phyloP scores from a whole-genome alignment of 2,329 filamentous ascomycete genomes.

The Arthrobotrys musiformis region DNA sequence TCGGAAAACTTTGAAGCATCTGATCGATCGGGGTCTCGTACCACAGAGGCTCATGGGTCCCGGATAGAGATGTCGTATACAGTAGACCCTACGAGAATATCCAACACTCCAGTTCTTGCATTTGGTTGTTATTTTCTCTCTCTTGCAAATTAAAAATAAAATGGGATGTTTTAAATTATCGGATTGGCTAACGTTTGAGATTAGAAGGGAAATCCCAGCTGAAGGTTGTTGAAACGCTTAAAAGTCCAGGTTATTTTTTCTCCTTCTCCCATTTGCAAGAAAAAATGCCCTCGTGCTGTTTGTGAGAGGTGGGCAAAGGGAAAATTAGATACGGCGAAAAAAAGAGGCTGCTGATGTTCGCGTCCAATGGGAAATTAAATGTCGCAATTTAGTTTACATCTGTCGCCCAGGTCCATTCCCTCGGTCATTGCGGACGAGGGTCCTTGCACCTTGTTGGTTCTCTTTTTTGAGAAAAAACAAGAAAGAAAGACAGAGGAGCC shows the following conservation, averaged over 20 bases:
- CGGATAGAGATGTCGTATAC: background rate
- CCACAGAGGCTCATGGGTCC: background rate
- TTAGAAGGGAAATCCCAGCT: constrained; percentile 20
- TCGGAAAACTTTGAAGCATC: background rate
- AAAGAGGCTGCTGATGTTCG: constrained; percentile 32
- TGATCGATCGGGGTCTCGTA: background rate
- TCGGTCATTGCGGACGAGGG: constrained; percentile 30
- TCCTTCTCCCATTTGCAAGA: no score
- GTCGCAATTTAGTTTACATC: constrained; percentile 52
- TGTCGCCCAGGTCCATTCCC: constrained; percentile 14
- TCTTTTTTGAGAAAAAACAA: no score
- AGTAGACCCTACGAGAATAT: background rate
- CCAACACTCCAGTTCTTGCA: background rate
- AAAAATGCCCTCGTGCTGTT: constrained; percentile 15
- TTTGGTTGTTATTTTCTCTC: background rate
- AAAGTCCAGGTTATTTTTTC: constrained; percentile 25
- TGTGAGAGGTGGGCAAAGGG: constrained; percentile 17
- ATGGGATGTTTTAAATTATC: constrained; percentile 20
- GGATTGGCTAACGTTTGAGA: constrained; percentile 28
- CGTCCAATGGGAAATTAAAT: constrained; percentile 56
- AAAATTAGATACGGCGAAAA: constrained; percentile 17
- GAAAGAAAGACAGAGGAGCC: constrained; percentile 31
- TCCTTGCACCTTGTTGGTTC: constrained; percentile 29
- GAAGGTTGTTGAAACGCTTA: constrained; percentile 34
- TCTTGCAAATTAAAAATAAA: constrained; percentile 3